Evolutionary conservation across 495 filamentous ascomycete species (phyloP).

Genomic region (Neurospora sp.): DNA sequence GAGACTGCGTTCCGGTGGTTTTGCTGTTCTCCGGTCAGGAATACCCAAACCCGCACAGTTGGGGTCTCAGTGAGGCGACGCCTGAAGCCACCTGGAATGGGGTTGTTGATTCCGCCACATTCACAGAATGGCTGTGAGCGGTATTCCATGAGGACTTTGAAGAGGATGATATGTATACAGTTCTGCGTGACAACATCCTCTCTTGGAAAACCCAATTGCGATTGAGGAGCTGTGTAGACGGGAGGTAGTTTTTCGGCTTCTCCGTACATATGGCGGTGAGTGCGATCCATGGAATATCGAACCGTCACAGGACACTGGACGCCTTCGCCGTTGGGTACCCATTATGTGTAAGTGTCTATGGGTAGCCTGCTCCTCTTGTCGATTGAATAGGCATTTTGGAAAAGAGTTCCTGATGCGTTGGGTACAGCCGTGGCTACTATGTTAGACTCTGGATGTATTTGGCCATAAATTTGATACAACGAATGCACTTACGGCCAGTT

Average conservation of each 20-base stretch:
- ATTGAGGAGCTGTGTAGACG: background rate
- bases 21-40: no score
- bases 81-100: background rate
- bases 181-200: background rate
- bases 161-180: background rate
- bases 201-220: background rate
- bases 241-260: background rate
- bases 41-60: no score
- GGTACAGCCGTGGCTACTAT: background rate
- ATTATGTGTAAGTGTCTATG: background rate
- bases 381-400: background rate
- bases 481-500: no score
- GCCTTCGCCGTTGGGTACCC: background rate
- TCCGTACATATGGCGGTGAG: background rate
- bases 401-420: background rate
- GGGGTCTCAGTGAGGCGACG: no score
- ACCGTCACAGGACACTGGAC: background rate
- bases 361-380: no score
- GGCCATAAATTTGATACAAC: no score
- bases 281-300: background rate
- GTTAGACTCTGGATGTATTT: no score
- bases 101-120: background rate
- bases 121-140: background rate
- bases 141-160: background rate
- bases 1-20: no score